A percentile compares a stretch with the other conserved stretches of the same genome.
Conservation (phyloP, 2,329 filamentous ascomycete species). For the Claviceps africana region DNA sequence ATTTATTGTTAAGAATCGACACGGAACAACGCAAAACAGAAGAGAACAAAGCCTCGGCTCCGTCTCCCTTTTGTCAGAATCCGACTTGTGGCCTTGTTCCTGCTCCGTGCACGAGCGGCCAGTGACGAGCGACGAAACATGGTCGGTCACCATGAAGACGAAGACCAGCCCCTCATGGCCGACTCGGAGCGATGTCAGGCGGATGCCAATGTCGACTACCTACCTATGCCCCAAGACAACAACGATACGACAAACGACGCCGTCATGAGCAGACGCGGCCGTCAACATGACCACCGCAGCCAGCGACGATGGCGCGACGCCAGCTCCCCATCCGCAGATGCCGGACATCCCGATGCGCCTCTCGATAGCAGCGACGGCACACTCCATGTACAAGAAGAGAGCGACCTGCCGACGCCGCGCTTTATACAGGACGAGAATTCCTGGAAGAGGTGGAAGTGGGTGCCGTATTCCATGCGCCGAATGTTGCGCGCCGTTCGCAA, state of each 20-base stretch:
- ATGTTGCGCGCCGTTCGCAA: constrained; percentile 24
- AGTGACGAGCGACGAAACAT: constrained; percentile 11
- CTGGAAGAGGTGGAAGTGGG: constrained; percentile 40
- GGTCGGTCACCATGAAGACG: constrained; percentile 18
- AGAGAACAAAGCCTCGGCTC: too few species aligned
- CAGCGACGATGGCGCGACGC: constrained; percentile 5
- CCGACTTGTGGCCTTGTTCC: background rate
- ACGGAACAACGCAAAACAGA: background rate
- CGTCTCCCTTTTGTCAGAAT: background rate
- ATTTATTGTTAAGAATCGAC: too few species aligned
- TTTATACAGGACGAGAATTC: constrained; percentile 41
- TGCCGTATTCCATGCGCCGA: constrained; percentile 41
- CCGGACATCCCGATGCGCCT: constrained; percentile 29
- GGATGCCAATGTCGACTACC: constrained; percentile 11
- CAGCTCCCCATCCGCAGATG: constrained; percentile 3
- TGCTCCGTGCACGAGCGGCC: background rate
- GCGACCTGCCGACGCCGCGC: constrained; percentile 36
- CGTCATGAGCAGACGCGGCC: background rate
- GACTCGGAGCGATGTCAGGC: constrained; percentile 19
- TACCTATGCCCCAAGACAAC: constrained; percentile 9
- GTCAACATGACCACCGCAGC: background rate
- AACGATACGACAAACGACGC: constrained; percentile 1
- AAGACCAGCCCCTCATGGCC: constrained; percentile 26
- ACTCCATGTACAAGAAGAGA: constrained; percentile 32
- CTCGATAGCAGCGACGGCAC: constrained; percentile 19